A percentile compares a stretch with the other conserved stretches of the same genome.
These are phyloP conservation scores for Lecanicillium sp. DNA, from an alignment of 2,329 filamentous ascomycete genomes.

Conservation along the genomic window DNA sequence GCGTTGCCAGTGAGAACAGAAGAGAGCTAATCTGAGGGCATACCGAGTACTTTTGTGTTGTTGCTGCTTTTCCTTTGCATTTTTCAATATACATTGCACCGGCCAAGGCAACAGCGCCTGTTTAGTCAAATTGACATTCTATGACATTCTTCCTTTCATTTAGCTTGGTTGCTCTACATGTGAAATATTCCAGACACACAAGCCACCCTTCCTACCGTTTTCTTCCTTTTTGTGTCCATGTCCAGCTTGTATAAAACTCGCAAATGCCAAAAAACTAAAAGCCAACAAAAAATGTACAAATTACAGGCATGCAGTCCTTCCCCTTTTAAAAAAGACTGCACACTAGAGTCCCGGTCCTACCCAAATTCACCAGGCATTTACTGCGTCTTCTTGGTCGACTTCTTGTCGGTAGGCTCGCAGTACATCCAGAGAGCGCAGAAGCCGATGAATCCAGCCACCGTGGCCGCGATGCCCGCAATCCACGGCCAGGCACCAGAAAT, in stretches of 20 bases:
- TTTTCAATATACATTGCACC: background rate
- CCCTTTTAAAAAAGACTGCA: no score
- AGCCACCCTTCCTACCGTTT: background rate
- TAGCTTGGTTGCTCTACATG: background rate
- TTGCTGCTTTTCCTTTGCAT: background rate
- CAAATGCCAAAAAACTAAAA: constrained; percentile 4
- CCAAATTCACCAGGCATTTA: no score
- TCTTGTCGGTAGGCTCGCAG: constrained; percentile 38
- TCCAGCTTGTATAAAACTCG: background rate
- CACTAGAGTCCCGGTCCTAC: no score
- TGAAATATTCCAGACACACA: background rate
- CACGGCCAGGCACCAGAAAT: constrained; percentile 93
- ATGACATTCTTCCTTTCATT: background rate
- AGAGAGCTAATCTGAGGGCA: constrained; percentile 51
- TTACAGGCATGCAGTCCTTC: no score
- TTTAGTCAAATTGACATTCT: background rate
- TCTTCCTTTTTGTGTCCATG: background rate
- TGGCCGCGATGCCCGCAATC: constrained; percentile 81
- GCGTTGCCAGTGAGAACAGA: constrained; percentile 45
- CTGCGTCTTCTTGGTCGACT: constrained; percentile 38
- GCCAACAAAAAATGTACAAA: background rate
- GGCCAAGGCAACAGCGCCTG: no score
- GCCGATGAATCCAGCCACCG: constrained; percentile 72
- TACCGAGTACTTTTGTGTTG: constrained; percentile 5
- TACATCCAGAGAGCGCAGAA: constrained; percentile 89